A percentile compares a stretch with the other conserved stretches of the same genome.
Conservation (phyloP, 768 basidiomycete species). For the Amanita molliuscula region DNA sequence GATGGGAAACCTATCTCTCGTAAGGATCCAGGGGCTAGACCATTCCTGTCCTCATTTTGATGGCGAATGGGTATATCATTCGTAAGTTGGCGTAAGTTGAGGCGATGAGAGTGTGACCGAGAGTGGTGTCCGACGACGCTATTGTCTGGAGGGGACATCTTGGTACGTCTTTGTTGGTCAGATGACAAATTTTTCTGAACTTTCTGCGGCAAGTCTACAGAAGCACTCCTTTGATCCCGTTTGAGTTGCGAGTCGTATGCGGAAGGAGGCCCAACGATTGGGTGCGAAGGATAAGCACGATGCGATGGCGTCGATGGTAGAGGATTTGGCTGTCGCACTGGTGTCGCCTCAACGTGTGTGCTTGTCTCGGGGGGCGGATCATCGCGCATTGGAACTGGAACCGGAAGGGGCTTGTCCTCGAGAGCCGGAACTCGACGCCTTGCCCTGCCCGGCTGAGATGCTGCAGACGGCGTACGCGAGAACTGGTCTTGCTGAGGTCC, state of each 20-base stretch:
- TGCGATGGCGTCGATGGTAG: neutral
- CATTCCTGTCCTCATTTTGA: neutral
- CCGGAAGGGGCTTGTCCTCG: conserved; percentile 18
- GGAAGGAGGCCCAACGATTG: neutral
- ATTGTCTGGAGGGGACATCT: neutral
- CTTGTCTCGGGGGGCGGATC: conserved; percentile 4
- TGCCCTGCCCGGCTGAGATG: neutral
- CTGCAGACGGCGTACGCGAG: neutral
- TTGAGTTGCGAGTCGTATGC: neutral
- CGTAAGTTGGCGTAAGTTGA: neutral
- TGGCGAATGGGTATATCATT: neutral
- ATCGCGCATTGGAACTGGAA: conserved; percentile 12
- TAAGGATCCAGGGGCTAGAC: neutral
- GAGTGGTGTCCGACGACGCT: neutral
- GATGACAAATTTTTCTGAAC: neutral
- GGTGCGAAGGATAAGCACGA: neutral
- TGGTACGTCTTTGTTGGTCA: neutral
- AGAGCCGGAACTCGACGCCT: conserved; percentile 10
- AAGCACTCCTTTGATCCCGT: neutral
- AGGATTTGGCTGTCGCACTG: conserved; percentile 9
- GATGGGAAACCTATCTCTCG: neutral
- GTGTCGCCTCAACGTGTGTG: conserved; percentile 3
- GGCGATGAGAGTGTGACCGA: neutral
- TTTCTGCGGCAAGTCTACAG: neutral
- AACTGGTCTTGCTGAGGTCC: neutral